A percentile compares a stretch with the other conserved stretches of the same genome.
Evolutionary conservation across 345 rosid species (phyloP).

Genomic region (Camelina laxa): DNA sequence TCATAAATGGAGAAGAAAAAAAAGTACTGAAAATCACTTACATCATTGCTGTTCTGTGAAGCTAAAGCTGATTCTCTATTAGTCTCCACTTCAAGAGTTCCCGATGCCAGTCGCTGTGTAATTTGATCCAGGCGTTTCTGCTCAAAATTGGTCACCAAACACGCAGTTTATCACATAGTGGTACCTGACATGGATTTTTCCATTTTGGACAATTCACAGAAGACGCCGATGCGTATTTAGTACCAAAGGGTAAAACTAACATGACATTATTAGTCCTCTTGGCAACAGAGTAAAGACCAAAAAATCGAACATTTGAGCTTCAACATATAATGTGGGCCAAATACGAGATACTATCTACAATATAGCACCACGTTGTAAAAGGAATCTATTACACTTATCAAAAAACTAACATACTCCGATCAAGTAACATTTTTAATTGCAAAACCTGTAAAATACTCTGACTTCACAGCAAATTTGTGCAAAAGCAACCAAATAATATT

Average conservation of each 20-base stretch:
- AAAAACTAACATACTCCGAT: neutral
- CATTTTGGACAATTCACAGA: constrained; percentile 21
- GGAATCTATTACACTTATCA: neutral
- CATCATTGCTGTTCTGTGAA: constrained; percentile 52
- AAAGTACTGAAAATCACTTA: constrained; percentile 29
- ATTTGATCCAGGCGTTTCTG: constrained; percentile 97
- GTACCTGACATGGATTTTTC: constrained; percentile 4
- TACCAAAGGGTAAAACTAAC: neutral
- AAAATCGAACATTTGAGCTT: neutral
- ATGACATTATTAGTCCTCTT: neutral
- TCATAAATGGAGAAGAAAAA: neutral
- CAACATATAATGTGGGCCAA: neutral
- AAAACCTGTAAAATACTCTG: too few species aligned
- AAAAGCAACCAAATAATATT: too few species aligned
- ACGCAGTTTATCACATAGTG: constrained; percentile 47
- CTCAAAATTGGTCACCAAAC: constrained; percentile 61
- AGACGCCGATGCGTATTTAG: neutral
- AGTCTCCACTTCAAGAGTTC: constrained; percentile 53
- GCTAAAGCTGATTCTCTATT: constrained; percentile 38
- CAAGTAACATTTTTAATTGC: neutral
- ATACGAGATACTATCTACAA: neutral
- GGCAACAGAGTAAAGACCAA: neutral
- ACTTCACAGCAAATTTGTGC: neutral
- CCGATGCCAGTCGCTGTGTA: constrained; percentile 59
- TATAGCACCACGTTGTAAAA: neutral